phyloP scores from a whole-genome alignment of 2,329 filamentous ascomycete genomes.

The Cladophialophora exuberans region DNA sequence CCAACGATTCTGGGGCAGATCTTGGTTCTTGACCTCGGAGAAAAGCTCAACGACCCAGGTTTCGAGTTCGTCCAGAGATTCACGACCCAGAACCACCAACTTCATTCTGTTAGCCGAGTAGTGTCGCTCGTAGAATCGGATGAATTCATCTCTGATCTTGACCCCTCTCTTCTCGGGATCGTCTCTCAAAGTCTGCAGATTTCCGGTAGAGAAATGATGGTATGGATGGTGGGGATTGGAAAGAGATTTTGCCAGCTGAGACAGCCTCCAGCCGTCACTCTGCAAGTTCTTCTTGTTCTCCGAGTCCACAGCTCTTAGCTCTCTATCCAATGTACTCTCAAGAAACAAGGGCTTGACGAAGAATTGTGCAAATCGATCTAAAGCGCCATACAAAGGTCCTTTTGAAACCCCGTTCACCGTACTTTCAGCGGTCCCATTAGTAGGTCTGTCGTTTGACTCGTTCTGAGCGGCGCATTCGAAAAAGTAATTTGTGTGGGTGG shows the following conservation, averaged over 20 bases:
- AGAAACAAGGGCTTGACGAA: conserved; percentile 88
- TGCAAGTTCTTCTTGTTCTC: conserved; percentile 98
- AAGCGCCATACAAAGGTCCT: conserved; percentile 72
- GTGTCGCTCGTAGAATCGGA: conserved; percentile 84
- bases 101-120: conserved; percentile 97
- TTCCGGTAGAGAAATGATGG: conserved; percentile 90
- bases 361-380: conserved; percentile 93
- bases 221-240: conserved; percentile 87
- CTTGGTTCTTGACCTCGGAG: conserved; percentile 77
- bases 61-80: conserved; percentile 79
- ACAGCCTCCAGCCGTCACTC: conserved; percentile 82
- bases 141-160: conserved; percentile 87
- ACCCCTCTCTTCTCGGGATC: conserved; percentile 77
- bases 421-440: conserved; percentile 24
- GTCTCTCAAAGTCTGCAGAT: conserved; percentile 81
- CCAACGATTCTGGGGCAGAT: conserved; percentile 70
- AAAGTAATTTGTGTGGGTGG: conserved; percentile 95
- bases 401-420: conserved; percentile 24
- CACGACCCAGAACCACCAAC: conserved; percentile 80
- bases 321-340: conserved; percentile 80
- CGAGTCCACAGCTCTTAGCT: conserved; percentile 86
- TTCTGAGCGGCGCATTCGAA: conserved; percentile 90
- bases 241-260: conserved; percentile 86
- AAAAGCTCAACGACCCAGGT: conserved; percentile 84
- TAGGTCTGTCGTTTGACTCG: conserved; percentile 38